Evolutionary conservation across 1,284 basidiomycete species (phyloP).

Genomic region (Marasmius fiardii): DNA sequence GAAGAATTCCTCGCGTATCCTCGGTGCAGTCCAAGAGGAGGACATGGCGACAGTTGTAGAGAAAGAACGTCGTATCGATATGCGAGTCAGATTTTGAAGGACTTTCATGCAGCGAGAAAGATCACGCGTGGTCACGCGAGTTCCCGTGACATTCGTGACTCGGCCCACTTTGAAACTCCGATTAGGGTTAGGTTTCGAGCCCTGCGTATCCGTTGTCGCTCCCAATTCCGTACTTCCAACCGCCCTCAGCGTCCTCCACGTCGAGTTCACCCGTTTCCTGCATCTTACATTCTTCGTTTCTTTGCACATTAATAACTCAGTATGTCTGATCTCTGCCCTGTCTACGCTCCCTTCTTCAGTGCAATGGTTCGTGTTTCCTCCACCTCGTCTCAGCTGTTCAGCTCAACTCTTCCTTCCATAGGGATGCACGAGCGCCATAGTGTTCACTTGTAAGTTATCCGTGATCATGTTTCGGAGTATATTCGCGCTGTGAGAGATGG

Average conservation of each 20-base stretch:
- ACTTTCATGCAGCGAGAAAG: background rate
- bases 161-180: background rate
- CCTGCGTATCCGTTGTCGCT: no score
- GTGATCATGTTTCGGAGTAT: background rate
- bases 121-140: background rate
- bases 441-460: constrained; percentile 86
- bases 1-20: constrained; percentile 78
- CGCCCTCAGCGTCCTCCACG: background rate
- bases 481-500: background rate
- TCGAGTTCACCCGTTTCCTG: background rate
- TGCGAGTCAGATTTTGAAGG: constrained; percentile 2
- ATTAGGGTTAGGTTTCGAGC: background rate
- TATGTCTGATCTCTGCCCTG: constrained; percentile 87
- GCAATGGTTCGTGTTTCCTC: constrained; percentile 70
- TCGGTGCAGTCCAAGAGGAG: constrained; percentile 63
- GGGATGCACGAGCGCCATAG: constrained; percentile 96
- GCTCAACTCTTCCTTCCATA: constrained; percentile 27
- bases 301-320: constrained; percentile 9
- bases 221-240: background rate
- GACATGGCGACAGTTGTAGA: constrained; percentile 16
- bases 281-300: background rate
- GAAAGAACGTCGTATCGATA: background rate
- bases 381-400: constrained; percentile 2
- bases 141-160: background rate
- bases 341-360: constrained; percentile 97